phyloP scores from a whole-genome alignment of 192 early-diverging fungal species.

The Entomortierella parvispora region DNA sequence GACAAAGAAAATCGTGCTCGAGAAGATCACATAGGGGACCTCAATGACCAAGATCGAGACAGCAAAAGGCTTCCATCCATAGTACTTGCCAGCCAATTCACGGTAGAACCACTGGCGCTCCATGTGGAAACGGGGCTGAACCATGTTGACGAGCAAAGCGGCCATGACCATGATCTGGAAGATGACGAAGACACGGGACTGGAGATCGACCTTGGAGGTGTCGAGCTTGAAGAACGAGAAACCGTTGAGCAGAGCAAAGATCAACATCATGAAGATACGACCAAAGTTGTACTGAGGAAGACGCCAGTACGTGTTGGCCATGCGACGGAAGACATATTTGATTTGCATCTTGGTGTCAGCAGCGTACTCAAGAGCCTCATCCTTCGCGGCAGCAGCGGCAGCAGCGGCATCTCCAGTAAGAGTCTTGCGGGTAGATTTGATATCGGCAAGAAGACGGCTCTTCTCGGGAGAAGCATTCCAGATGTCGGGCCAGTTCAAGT shows the following conservation, averaged over 20 bases:
- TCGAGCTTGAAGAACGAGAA: conserved; percentile 79
- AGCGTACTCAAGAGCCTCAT: conserved; percentile 57
- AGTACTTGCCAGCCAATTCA: conserved; percentile 74
- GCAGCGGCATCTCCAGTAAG: neutral
- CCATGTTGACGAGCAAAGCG: conserved; percentile 76
- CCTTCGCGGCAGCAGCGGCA: neutral
- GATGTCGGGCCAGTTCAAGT: conserved; percentile 77
- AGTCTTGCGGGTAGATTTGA: conserved; percentile 60
- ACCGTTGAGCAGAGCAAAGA: conserved; percentile 71
- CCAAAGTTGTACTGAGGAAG: conserved; percentile 81
- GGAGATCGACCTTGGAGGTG: conserved; percentile 63
- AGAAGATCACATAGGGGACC: conserved; percentile 73
- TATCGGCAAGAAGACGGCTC: conserved; percentile 47
- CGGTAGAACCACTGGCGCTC: conserved; percentile 76
- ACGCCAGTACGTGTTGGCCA: conserved; percentile 79
- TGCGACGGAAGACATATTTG: conserved; percentile 69
- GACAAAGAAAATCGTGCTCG: conserved; percentile 71
- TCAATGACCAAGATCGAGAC: conserved; percentile 72
- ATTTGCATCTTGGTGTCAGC: conserved; percentile 58
- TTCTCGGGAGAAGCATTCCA: conserved; percentile 73
- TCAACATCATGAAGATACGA: conserved; percentile 65
- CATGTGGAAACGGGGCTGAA: conserved; percentile 70
- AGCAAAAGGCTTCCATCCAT: conserved; percentile 74
- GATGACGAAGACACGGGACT: conserved; percentile 77
- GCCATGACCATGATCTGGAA: conserved; percentile 76